phyloP scores from a whole-genome alignment of 73 alveolate genomes.

The Paramecium octaurelia region DNA sequence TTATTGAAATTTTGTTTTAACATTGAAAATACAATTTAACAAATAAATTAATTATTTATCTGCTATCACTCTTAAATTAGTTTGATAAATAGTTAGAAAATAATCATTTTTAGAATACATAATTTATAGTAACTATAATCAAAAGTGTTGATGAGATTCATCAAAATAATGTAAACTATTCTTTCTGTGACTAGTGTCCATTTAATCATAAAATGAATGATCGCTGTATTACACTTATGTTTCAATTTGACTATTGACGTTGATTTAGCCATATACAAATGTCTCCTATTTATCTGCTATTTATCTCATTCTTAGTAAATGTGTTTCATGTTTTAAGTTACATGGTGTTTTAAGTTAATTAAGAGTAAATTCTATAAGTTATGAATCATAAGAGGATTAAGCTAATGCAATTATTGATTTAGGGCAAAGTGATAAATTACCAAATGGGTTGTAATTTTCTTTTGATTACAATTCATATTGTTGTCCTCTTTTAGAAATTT shows the following conservation, averaged over 20 bases:
- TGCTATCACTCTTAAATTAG: too few species aligned
- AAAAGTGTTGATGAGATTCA: not conserved
- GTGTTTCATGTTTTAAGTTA: not conserved
- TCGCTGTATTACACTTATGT: not conserved
- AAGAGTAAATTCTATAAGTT: not conserved
- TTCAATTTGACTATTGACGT: not conserved
- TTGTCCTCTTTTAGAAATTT: not conserved
- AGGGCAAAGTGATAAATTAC: constrained; percentile 30
- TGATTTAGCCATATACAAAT: not conserved
- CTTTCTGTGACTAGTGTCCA: not conserved
- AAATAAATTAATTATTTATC: too few species aligned
- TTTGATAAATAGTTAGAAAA: too few species aligned
- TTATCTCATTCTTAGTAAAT: constrained; percentile 22
- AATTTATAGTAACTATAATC: not conserved
- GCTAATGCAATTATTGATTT: constrained; percentile 22
- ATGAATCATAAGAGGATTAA: not conserved
- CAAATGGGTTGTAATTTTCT: constrained; percentile 18
- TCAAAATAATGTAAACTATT: not conserved
- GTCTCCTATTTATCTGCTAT: constrained; percentile 24
- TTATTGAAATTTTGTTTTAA: too few species aligned
- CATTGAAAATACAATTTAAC: too few species aligned
- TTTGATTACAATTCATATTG: not conserved
- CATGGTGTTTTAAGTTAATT: not conserved
- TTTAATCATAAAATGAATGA: not conserved
- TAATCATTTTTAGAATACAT: not conserved